phyloP scores from a whole-genome alignment of 179 eudicot genomes.

The Silene coronaria region DNA sequence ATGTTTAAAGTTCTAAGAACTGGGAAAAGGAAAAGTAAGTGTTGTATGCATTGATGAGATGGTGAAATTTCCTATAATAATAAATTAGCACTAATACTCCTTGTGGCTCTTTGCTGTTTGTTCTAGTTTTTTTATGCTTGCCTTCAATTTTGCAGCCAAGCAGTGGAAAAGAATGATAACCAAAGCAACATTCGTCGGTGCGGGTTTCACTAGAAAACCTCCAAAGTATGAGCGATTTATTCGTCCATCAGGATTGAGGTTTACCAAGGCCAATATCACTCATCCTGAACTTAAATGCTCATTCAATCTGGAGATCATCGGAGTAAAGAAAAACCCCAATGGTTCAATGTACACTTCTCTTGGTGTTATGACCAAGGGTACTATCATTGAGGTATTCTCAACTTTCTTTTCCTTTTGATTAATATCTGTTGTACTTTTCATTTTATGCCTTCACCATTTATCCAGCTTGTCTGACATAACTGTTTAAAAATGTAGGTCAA shows the following conservation, averaged over 20 bases:
- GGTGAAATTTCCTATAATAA: neutral
- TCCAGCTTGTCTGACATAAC: neutral
- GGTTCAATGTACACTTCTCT: slow-evolving; percentile 93
- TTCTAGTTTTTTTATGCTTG: neutral
- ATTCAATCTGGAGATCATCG: slow-evolving; percentile 91
- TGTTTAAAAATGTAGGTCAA: slow-evolving; percentile 47
- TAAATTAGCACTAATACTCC: neutral
- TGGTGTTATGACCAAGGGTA: slow-evolving; percentile 89
- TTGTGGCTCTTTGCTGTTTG: too few relatives aligned
- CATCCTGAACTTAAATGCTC: slow-evolving; percentile 97
- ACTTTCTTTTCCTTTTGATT: neutral
- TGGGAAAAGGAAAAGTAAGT: slow-evolving; percentile 92
- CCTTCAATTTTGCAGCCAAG: slow-evolving; percentile 54
- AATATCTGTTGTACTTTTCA: neutral
- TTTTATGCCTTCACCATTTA: neutral
- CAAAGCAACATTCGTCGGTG: slow-evolving; percentile 89
- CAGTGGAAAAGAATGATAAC: slow-evolving; percentile 99
- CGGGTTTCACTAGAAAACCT: slow-evolving; percentile 88
- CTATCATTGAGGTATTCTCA: slow-evolving; percentile 75
- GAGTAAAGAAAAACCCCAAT: slow-evolving; percentile 91
- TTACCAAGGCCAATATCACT: slow-evolving; percentile 88
- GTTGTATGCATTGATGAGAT: neutral
- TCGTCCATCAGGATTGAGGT: slow-evolving; percentile 82
- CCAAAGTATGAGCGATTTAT: slow-evolving; percentile 96
- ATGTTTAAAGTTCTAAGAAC: slow-evolving; percentile 89